These are phyloP conservation scores for Cutaneotrichosporon cyanovorans DNA, from an alignment of 1,284 basidiomycete species.

Conservation along the genomic window DNA sequence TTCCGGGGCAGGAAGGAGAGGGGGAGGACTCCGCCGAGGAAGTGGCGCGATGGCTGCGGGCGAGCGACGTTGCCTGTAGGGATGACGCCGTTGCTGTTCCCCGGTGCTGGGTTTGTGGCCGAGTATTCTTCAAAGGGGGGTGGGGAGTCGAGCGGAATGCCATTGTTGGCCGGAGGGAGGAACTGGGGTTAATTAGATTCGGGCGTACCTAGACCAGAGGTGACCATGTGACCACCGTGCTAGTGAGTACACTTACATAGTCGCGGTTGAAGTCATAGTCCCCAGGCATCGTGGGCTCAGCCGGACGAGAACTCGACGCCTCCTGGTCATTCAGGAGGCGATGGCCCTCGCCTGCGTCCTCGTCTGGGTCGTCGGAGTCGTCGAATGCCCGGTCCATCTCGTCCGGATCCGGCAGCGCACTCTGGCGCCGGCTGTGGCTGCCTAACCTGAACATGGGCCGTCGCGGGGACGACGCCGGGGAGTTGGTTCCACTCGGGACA, in stretches of 20 bases:
- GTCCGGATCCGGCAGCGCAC: slow-evolving; percentile 32
- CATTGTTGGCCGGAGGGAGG: slow-evolving; percentile 34
- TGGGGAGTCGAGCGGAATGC: slow-evolving; percentile 64
- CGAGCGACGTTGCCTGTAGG: slow-evolving; percentile 52
- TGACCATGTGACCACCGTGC: too few relatives aligned
- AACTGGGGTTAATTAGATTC: slow-evolving; percentile 20
- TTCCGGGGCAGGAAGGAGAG: slow-evolving; percentile 59
- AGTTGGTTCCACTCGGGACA: slow-evolving; percentile 9
- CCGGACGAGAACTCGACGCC: not conserved
- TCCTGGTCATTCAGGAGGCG: slow-evolving; percentile 3
- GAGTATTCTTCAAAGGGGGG: slow-evolving; percentile 58
- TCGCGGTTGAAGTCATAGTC: slow-evolving; percentile 78
- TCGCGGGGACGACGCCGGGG: slow-evolving; percentile 22
- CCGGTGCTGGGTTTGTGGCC: slow-evolving; percentile 57
- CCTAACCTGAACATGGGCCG: slow-evolving; percentile 24
- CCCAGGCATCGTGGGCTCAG: slow-evolving; percentile 33
- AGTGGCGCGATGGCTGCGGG: slow-evolving; percentile 53
- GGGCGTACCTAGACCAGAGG: too few relatives aligned
- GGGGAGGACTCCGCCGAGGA: slow-evolving; percentile 64
- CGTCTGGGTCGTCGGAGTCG: slow-evolving; percentile 29
- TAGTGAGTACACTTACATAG: slow-evolving; percentile 49
- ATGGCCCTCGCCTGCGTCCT: slow-evolving; percentile 19
- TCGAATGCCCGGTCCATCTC: slow-evolving; percentile 47
- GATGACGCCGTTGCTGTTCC: slow-evolving; percentile 71
- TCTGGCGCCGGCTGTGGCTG: slow-evolving; percentile 12